Base-by-base conservation (phyloP, 2,329 filamentous ascomycete species). In the Nannizziopsis barbatae region DNA sequence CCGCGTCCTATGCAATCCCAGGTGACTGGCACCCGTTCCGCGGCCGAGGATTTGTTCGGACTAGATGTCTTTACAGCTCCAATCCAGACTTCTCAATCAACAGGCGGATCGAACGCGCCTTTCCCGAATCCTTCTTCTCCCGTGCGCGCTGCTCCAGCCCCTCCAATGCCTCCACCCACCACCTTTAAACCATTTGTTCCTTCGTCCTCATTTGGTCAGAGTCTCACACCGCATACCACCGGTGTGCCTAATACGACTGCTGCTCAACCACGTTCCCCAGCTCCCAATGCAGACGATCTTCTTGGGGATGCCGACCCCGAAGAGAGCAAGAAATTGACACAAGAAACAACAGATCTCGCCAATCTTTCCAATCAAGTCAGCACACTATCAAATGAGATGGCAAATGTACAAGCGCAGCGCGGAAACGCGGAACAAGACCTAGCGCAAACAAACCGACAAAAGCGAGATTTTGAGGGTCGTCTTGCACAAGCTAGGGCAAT, bases 311-410 rank as follows among this genome's bases (percentile, higher is more conserved):
- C 82, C 55, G 90, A 96, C 55, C 84, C 84, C 1, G 88, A 94
- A 60, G 80, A 89, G 48, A 90, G 83, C 67, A 92, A 84, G 65
- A 93, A 85, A 63, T 72, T 96, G 20, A 92, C 84, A 0, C 83
- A 81, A 55, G 92, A 98, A 62, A 92, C 89, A 2, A 83, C 85
- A 0, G 92, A 98, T 64, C 75, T 98, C 50, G 92, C 89, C 45
- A 96, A 98, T 62, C 75, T 98, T 57, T 95, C 90, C 0, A 96
- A 94, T 64, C 92, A 96, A 65, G 87, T 98, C 55, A 83, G 87
- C 30, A 90, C 85, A 2, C 70, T 98, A 48, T 84, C 89, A 0
- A 93, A 83, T 61, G 88, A 98, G 68, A 95, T 94, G 80, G 87
- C 95, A 62, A 87, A 90, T 57, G 84, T 95, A 1, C 87, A 94